Conservation (phyloP, 345 rosid species). For the Lepidium didymum region DNA sequence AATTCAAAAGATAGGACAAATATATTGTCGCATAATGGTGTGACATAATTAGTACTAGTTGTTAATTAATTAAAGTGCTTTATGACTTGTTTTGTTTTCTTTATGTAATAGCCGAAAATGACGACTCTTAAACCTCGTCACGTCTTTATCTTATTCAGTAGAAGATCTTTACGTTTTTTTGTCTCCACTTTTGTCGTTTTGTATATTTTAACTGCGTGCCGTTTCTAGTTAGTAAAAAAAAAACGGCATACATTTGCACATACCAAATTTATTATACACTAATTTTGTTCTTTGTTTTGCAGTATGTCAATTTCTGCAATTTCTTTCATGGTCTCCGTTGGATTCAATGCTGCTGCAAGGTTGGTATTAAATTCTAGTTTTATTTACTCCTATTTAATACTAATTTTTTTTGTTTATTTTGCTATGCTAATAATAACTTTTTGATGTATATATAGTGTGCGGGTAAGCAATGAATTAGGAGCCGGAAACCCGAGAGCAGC, state of each 20-base stretch:
- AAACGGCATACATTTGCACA: conserved; percentile 1
- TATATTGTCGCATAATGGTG: neutral
- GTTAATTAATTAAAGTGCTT: neutral
- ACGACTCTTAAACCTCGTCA: neutral
- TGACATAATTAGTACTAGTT: neutral
- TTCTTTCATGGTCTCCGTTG: conserved; percentile 59
- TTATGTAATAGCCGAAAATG: neutral
- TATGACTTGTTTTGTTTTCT: neutral
- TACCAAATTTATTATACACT: neutral
- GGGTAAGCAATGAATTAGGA: conserved; percentile 70
- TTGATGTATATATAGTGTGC: conserved; percentile 33
- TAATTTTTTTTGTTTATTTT: neutral
- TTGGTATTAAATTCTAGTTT: neutral
- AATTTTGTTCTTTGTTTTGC: neutral
- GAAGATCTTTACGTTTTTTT: neutral
- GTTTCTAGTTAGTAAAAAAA: neutral
- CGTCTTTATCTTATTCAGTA: neutral
- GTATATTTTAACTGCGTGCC: neutral
- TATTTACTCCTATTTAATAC: no score
- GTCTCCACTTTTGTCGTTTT: conserved; percentile 7
- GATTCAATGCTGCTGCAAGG: conserved; percentile 80
- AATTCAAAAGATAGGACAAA: neutral
- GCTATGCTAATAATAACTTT: neutral
- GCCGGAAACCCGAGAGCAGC: conserved; percentile 69
- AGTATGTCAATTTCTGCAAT: conserved; percentile 60